A percentile compares a stretch with the other conserved stretches of the same genome.
Conservation (phyloP, 129 eudicot genomes). For the Flaveria robusta region DNA sequence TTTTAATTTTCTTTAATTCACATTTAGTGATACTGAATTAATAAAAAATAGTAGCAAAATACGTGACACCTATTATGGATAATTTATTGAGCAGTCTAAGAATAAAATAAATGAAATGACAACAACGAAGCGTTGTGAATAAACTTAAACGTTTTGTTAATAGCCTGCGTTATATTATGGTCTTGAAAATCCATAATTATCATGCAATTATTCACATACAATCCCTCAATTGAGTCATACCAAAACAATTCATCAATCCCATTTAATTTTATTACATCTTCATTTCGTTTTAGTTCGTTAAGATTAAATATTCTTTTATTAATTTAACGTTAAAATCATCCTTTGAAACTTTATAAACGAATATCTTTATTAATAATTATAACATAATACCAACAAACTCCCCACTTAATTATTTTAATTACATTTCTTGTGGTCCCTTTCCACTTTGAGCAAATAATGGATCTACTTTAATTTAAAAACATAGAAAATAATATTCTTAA, state of each 20-base stretch:
- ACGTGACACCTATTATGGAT: not conserved
- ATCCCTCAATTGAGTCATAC: too few species aligned
- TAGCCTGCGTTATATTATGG: not conserved
- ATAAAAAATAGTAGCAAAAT: not conserved
- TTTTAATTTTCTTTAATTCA: not conserved
- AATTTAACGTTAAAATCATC: not conserved
- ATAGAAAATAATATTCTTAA: conserved; percentile 4
- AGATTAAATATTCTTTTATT: not conserved
- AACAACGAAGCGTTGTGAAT: too few species aligned
- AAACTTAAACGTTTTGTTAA: too few species aligned
- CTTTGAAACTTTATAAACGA: not conserved
- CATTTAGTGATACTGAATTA: not conserved
- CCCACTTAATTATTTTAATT: not conserved
- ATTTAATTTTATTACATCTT: not conserved
- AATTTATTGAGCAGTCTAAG: too few species aligned
- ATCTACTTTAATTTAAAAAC: conserved; percentile 33
- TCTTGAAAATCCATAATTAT: too few species aligned
- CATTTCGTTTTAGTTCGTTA: not conserved
- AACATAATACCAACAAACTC: not conserved
- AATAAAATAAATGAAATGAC: too few species aligned
- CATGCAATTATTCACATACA: not conserved
- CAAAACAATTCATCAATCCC: too few species aligned
- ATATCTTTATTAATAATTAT: not conserved
- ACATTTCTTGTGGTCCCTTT: conserved; percentile 29
- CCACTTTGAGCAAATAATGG: conserved; percentile 40